Conservation (phyloP, 345 rosid genomes). For the Psidium friedrichsthalianum region DNA sequence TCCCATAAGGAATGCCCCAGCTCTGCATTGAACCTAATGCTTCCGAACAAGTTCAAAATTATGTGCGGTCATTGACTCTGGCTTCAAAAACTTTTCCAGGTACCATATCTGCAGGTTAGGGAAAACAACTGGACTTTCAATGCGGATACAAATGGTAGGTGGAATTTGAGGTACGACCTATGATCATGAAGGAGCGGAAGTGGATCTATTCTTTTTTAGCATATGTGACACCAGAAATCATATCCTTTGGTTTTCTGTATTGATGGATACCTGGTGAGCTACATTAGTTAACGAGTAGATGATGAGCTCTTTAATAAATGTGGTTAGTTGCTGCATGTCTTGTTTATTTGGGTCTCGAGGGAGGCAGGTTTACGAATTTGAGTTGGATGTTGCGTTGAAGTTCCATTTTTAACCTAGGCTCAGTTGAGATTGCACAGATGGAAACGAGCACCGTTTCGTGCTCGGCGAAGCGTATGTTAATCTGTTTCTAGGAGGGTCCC, state of each 20-base stretch:
- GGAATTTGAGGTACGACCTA: constrained; percentile 46
- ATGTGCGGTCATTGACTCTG: not conserved
- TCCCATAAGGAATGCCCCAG: not conserved
- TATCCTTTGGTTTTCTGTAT: not conserved
- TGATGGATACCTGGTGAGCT: not conserved
- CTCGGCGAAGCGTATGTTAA: not conserved
- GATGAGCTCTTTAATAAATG: not conserved
- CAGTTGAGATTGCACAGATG: not conserved
- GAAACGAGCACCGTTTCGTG: not conserved
- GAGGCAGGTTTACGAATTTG: not conserved
- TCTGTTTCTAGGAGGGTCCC: not conserved
- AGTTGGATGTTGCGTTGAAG: not conserved
- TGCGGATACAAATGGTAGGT: constrained; percentile 68
- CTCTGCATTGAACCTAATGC: not conserved
- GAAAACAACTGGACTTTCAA: constrained; percentile 90
- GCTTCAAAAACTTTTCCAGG: constrained; percentile 25
- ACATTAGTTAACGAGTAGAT: not conserved
- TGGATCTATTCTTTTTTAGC: not conserved
- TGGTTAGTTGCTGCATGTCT: not conserved
- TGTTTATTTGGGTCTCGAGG: not conserved
- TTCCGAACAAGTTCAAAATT: not conserved
- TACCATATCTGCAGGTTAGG: constrained; percentile 75
- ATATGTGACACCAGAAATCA: not conserved
- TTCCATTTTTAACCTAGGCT: not conserved
- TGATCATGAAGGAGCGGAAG: not conserved